Evolutionary conservation across 2,329 filamentous ascomycete genomes (phyloP), one percentile per base, ranked within the genome.

Genomic region (Cladophialophora exuberans): DNA sequence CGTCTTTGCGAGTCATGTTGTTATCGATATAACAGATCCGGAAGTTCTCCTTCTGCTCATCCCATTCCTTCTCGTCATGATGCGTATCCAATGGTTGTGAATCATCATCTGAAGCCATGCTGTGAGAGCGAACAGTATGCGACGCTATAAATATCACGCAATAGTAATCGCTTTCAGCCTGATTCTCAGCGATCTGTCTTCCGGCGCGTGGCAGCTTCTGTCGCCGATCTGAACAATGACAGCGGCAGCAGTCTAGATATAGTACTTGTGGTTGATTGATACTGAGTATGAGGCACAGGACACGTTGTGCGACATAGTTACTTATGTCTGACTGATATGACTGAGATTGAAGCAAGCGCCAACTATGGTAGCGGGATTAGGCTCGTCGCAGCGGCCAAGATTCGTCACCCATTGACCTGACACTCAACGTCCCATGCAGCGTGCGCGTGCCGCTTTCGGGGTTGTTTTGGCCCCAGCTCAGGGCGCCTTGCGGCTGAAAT

Each of bases 1-100:
- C 61, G 38, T 61, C 56, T 33, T 62, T 61, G 15, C 61, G 54
- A n/a, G 62, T 59, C 52, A 60, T 61, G 45, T 61, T 61, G 20
- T 60, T n/a, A 20, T 59, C 58, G 18, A 63, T 61, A 49, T 64
- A 64, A 38, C 54, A 63, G 7, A 43, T 30, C 9, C 50, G 52
- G 53, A 64, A 64, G 26, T 57, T 57, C 41, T 61, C 59, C 45
- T 57, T 60, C 17, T 63, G 57, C 2, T 41, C 50, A 11, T 64
- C 57, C 62, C 62, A 64, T 15, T 64, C 62, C n/a, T 61, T 48
- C 11, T 64, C 62, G 6, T 62, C 61, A 50, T 63, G 61, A 28
- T 58, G 54, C 22, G 45, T 52, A 46, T 61, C 60, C 4, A 51
- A 17, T 28, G 46, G 31, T 26, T 52, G 51, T 36, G 54, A 58